Conservation (phyloP, 2,329 filamentous ascomycete species). For the Ceratocystis colombiana region DNA sequence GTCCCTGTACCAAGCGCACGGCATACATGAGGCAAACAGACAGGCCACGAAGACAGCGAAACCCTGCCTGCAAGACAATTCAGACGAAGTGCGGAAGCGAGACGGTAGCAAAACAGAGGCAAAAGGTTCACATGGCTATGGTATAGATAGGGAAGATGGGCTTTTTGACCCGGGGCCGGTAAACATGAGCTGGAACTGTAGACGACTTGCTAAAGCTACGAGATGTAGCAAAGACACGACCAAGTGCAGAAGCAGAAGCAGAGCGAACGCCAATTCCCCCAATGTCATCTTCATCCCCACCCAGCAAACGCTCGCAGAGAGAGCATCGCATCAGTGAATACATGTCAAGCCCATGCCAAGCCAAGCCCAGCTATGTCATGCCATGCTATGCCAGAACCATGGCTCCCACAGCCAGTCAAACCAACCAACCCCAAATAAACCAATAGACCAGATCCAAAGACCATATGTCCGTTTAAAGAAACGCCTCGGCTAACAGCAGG, state of each 20-base stretch:
- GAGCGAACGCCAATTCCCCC: conserved; percentile 14
- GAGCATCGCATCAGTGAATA: conserved; percentile 12
- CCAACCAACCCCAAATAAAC: conserved; percentile 15
- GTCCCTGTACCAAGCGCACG: neutral
- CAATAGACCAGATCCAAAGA: conserved; percentile 7
- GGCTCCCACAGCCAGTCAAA: conserved; percentile 10
- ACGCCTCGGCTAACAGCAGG: neutral
- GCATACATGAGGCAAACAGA: conserved; percentile 9
- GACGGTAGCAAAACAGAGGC: conserved; percentile 4
- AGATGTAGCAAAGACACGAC: neutral
- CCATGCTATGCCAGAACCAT: conserved; percentile 14
- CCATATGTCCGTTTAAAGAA: neutral
- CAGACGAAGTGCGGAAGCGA: neutral
- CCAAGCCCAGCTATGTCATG: neutral
- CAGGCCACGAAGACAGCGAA: neutral
- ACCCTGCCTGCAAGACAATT: neutral
- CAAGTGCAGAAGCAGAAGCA: conserved; percentile 17
- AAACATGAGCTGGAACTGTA: conserved; percentile 18
- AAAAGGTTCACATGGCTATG: conserved; percentile 24
- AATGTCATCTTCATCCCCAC: conserved; percentile 13
- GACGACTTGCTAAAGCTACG: neutral
- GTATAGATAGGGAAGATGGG: conserved; percentile 24
- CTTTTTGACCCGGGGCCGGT: conserved; percentile 17
- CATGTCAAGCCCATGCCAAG: conserved; percentile 17
- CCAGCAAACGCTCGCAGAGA: conserved; percentile 6